A percentile compares a stretch with the other conserved stretches of the same genome.
Conservation (phyloP, 495 filamentous ascomycete genomes). For the Penicillium tannophilum region DNA sequence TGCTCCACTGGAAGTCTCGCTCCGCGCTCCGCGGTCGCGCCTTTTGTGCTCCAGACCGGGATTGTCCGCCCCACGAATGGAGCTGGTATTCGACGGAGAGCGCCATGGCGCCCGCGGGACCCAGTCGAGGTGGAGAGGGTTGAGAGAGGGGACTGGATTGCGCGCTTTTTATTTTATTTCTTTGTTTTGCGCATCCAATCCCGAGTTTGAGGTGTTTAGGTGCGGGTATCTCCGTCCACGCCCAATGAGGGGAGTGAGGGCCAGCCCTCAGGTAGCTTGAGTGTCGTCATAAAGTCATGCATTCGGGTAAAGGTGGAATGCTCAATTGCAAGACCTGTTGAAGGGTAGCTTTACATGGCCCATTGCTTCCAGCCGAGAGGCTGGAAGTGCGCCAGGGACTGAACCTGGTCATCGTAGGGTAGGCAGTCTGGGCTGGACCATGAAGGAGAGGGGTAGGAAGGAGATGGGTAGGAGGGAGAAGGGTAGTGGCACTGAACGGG, state of each 20-base stretch:
- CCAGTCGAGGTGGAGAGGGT: slow-evolving; percentile 1
- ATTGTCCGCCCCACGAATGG: slow-evolving; percentile 16
- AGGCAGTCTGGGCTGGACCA: slow-evolving; percentile 44
- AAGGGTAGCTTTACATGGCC: slow-evolving; percentile 29
- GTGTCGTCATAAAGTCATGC: slow-evolving; percentile 2
- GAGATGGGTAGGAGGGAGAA: not conserved
- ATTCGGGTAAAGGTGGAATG: slow-evolving; percentile 1
- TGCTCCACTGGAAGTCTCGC: slow-evolving; percentile 4
- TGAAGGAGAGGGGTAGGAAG: slow-evolving; percentile 27
- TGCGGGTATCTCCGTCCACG: not conserved
- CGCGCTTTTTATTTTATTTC: slow-evolving; percentile 4
- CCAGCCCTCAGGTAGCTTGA: slow-evolving; percentile 2
- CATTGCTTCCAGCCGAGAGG: slow-evolving; percentile 36
- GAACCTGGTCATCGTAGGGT: slow-evolving; percentile 43
- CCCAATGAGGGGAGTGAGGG: slow-evolving; percentile 5
- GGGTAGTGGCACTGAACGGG: slow-evolving; percentile 23
- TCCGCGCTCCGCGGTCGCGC: slow-evolving; percentile 18
- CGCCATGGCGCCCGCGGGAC: not conserved
- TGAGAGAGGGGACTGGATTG: not conserved
- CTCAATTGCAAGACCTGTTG: slow-evolving; percentile 7
- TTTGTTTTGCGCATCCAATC: slow-evolving; percentile 2
- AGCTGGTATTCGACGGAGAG: slow-evolving; percentile 3
- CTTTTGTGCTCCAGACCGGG: slow-evolving; percentile 14
- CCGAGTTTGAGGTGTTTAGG: not conserved
- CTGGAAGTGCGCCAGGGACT: slow-evolving; percentile 31